Conservation (phyloP, 768 basidiomycete species). For the Chalciporus sphaerocephalus region DNA sequence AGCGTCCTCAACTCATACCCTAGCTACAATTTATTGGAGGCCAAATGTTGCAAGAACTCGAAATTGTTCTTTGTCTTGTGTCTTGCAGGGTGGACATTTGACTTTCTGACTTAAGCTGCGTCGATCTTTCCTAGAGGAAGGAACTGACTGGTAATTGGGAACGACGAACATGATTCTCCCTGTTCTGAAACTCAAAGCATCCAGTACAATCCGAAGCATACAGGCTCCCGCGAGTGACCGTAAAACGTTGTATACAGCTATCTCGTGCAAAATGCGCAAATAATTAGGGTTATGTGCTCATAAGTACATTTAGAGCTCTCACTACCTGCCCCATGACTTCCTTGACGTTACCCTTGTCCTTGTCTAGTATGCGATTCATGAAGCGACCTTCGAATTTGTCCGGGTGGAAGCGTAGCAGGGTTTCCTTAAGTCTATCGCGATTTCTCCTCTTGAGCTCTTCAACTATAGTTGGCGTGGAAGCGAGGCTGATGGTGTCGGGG, state of each 20-base stretch:
- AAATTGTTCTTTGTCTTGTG: too few relatives aligned
- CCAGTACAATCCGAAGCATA: too few relatives aligned
- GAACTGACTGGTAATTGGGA: too few relatives aligned
- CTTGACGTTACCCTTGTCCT: conserved; percentile 47
- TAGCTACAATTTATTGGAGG: too few relatives aligned
- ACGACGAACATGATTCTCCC: too few relatives aligned
- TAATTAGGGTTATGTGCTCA: conserved; percentile 33
- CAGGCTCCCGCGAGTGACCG: too few relatives aligned
- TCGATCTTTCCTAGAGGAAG: too few relatives aligned
- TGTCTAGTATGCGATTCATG: conserved; percentile 45
- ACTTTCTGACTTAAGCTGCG: too few relatives aligned
- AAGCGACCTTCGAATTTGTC: conserved; percentile 80
- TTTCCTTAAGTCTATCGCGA: conserved; percentile 62
- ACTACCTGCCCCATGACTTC: conserved; percentile 64
- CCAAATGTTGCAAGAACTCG: too few relatives aligned
- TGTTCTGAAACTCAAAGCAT: too few relatives aligned
- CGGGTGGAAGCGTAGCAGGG: conserved; percentile 71
- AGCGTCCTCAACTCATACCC: too few relatives aligned
- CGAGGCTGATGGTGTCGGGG: background rate
- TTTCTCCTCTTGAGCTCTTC: conserved; percentile 39
- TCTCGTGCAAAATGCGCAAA: background rate
- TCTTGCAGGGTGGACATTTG: too few relatives aligned
- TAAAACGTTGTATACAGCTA: background rate
- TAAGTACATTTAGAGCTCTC: conserved; percentile 53
- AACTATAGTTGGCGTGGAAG: conserved; percentile 2